A percentile compares a stretch with the other conserved stretches of the same genome.
phyloP scores from a whole-genome alignment of 352 stramenopile genomes.

The Thalassiosira ordinaria region DNA sequence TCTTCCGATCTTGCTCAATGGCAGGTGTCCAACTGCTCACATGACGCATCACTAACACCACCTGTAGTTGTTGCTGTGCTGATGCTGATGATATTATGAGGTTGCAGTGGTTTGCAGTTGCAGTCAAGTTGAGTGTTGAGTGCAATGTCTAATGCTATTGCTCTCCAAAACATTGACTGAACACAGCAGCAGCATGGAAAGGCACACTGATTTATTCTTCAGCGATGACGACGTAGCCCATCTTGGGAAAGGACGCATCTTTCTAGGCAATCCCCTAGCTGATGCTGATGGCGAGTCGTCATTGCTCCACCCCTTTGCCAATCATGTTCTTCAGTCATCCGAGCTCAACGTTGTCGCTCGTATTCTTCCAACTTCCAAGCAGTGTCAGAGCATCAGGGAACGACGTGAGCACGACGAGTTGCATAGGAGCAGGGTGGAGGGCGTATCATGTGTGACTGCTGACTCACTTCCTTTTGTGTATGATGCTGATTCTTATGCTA shows the following conservation, averaged over 20 bases:
- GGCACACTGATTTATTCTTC: slow-evolving; percentile 35
- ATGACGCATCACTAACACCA: too few species aligned
- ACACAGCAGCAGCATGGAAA: too few species aligned
- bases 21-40: too few species aligned
- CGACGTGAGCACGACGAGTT: slow-evolving; percentile 13
- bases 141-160: too few species aligned
- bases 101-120: too few species aligned
- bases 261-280: neutral
- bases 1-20: too few species aligned
- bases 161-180: too few species aligned
- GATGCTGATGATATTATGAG: too few species aligned
- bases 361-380: slow-evolving; percentile 25
- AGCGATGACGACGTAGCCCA: slow-evolving; percentile 27
- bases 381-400: slow-evolving; percentile 19
- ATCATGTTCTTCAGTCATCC: neutral
- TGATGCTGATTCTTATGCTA: neutral
- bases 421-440: neutral
- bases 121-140: too few species aligned
- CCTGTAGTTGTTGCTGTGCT: too few species aligned
- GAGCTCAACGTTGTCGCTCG: neutral
- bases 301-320: slow-evolving; percentile 3
- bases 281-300: neutral
- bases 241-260: slow-evolving; percentile 26
- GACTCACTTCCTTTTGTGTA: slow-evolving; percentile 38
- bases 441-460: slow-evolving; percentile 18